phyloP scores from a whole-genome alignment of 1,284 basidiomycete genomes.

The Moniliella sp. region DNA sequence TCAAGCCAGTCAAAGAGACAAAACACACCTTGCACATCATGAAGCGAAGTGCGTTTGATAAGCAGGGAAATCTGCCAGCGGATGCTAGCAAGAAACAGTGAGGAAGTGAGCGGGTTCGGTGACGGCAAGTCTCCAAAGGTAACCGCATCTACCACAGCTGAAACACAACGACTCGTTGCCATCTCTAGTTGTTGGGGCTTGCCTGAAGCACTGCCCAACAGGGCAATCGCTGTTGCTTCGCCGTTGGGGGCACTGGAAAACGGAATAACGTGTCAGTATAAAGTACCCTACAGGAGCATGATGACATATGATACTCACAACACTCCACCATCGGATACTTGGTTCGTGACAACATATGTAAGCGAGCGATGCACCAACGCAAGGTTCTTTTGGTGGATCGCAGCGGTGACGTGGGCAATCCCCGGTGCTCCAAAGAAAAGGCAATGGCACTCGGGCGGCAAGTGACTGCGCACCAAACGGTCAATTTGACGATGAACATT shows the following conservation, averaged over 20 bases:
- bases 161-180: constrained; percentile 22
- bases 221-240: constrained; percentile 26
- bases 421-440: constrained; percentile 29
- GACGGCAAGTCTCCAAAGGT: too few relatives aligned
- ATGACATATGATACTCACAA: too few relatives aligned
- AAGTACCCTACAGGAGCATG: too few relatives aligned
- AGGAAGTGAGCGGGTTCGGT: too few relatives aligned
- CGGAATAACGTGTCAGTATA: too few relatives aligned
- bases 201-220: constrained; percentile 23
- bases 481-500: constrained; percentile 23
- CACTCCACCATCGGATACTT: constrained; percentile 25
- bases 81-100: constrained; percentile 21
- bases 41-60: constrained; percentile 24
- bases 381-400: constrained; percentile 25
- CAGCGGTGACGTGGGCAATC: constrained; percentile 23
- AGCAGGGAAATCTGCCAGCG: constrained; percentile 20
- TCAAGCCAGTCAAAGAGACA: constrained; percentile 28
- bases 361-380: constrained; percentile 23
- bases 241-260: too few relatives aligned
- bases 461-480: too few relatives aligned
- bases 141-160: constrained; percentile 25
- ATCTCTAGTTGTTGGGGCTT: constrained; percentile 27
- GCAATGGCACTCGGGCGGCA: too few relatives aligned
- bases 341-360: constrained; percentile 24
- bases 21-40: constrained; percentile 28